Conservation (phyloP, 2,329 filamentous ascomycete species). For the Chaetomium olivaceum region DNA sequence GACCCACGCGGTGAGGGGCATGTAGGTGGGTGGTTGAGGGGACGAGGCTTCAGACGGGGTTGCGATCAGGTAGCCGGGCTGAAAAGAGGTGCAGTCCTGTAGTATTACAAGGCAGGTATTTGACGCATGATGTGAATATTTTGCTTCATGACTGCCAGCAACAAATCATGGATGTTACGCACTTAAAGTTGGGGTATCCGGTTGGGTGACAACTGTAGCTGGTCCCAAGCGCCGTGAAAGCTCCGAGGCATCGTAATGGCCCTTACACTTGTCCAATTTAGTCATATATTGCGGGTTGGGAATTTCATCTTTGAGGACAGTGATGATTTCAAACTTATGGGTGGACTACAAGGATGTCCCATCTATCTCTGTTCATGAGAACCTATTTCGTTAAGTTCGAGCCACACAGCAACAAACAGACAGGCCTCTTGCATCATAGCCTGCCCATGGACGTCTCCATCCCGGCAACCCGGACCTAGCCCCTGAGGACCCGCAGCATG, state of each 20-base stretch:
- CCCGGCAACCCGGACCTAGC: neutral
- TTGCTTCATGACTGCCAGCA: no score
- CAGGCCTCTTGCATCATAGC: neutral
- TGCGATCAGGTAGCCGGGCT: neutral
- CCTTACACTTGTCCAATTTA: neutral
- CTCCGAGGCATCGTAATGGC: neutral
- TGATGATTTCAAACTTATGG: neutral
- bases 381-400: neutral
- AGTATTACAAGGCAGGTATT: no score
- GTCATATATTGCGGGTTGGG: neutral
- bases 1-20: neutral
- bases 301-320: no score
- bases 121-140: no score
- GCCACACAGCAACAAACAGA: neutral
- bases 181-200: neutral
- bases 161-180: no score
- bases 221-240: neutral
- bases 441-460: neutral
- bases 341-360: neutral
- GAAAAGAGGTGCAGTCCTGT: no score
- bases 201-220: neutral
- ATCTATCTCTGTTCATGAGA: neutral
- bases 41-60: neutral
- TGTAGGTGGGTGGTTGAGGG: neutral
- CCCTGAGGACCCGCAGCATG: neutral